Base-by-base conservation (phyloP, 108 stramenopile species). In the Cyclotella sp. region DNA sequence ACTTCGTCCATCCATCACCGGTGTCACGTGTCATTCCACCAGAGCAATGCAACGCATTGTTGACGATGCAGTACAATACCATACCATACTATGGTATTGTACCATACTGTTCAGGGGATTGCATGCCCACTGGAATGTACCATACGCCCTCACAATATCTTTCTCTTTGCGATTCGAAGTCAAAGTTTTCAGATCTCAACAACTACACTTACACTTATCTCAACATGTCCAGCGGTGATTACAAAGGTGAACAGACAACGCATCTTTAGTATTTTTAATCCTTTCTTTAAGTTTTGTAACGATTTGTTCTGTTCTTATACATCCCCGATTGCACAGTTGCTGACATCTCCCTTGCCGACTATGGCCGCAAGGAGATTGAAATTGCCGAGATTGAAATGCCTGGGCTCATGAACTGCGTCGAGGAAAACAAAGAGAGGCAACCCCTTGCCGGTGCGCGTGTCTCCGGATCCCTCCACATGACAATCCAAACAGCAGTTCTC, bases 371-470 rank as follows among this genome's bases (percentile, higher is more conserved):
- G 95, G 99, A 99, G 83, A 98, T 99, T 76, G 91, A 99, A 76
- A 94, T 98, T 68, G 99, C 99, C 59, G 99, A 99, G 83, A 90
- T 97, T 43, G 97, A 99, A 90, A 99, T 99, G 99, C 99, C 99
- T 70, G 99, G 99, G 68, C 95, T 99, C 62, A 98, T 99, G 97
- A 90, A 97, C 52, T 98, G 96, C 97, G 94, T 97, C 59, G 75
- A 83, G 52, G 97, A 99, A 77, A 97, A 84, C 86, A 93, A 89
- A 46, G 76, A 83, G 53, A 27, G 84, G 45, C 88, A 95, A 62
- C 93, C 95, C 49, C 93, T 99, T 63, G 67, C 75, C 27, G 97
- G 95, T 63, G 93, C 99, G 40, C 97, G 97, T 82, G 90, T 98
- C 67, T 95, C 98, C 55, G 99, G 99, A 80, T 98, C 98, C 49